Evolutionary conservation across 257 asterid species (phyloP).

Genomic region (Ballota nigra): DNA sequence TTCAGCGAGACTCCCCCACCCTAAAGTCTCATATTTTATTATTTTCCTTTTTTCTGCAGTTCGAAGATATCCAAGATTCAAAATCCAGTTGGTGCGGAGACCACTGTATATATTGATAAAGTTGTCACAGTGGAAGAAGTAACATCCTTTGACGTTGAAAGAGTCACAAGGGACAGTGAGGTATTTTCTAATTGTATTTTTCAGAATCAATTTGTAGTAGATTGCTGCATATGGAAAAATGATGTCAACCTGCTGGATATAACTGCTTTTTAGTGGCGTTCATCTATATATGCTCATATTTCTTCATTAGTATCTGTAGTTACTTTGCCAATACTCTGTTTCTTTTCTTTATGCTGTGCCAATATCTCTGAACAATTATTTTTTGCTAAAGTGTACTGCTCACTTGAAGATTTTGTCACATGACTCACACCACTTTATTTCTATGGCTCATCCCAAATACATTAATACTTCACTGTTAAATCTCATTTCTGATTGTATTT

Average conservation of each 20-base stretch:
- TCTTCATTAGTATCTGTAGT: neutral
- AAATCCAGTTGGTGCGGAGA: constrained; percentile 38
- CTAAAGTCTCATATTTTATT: constrained; percentile 8
- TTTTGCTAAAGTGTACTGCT: too few species aligned
- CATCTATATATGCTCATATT: constrained; percentile 6
- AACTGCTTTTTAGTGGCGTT: neutral
- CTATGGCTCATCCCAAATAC: too few species aligned
- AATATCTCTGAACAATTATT: too few species aligned
- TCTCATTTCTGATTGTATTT: constrained; percentile 2
- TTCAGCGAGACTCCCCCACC: neutral
- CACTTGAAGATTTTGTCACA: too few species aligned
- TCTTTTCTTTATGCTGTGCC: too few species aligned
- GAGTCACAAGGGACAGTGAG: constrained; percentile 39
- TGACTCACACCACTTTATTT: too few species aligned
- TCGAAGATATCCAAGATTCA: constrained; percentile 32
- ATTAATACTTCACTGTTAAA: too few species aligned
- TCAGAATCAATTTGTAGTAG: neutral
- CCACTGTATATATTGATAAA: constrained; percentile 69
- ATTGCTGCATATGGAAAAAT: constrained; percentile 1
- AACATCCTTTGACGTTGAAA: constrained; percentile 41
- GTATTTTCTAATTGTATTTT: constrained; percentile 31
- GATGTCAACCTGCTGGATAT: neutral
- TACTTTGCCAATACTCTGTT: too few species aligned
- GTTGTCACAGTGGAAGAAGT: constrained; percentile 65
- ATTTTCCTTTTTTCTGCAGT: constrained; percentile 20